phyloP scores from a whole-genome alignment of 2,329 filamentous ascomycete genomes.

The Botryotinia convoluta region DNA sequence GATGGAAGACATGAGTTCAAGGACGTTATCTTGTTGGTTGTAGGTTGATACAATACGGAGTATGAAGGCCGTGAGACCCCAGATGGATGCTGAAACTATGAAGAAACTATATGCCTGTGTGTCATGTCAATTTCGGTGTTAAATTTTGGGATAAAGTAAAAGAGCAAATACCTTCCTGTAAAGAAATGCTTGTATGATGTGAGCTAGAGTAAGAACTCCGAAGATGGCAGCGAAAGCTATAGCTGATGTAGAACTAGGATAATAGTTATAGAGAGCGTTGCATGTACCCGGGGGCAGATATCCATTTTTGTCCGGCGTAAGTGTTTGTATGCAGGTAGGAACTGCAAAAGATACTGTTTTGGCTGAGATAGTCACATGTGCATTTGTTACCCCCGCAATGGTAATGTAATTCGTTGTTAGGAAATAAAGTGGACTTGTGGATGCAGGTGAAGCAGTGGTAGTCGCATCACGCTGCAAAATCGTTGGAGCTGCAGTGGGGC shows the following conservation, averaged over 20 bases:
- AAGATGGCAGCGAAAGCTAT: conserved; percentile 41
- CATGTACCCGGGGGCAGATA: conserved; percentile 40
- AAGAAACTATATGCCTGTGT: background rate
- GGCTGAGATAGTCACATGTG: conserved; percentile 18
- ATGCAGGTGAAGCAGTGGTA: background rate
- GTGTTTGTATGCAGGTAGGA: conserved; percentile 19
- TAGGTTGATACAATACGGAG: conserved; percentile 43
- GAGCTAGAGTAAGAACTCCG: conserved; percentile 36
- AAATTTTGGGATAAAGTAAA: background rate
- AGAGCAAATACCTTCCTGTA: conserved; percentile 37
- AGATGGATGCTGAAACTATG: conserved; percentile 43
- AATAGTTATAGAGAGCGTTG: conserved; percentile 40
- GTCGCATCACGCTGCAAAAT: background rate
- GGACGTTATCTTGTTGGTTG: conserved; percentile 37
- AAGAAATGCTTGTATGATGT: conserved; percentile 40
- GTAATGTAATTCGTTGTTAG: conserved; percentile 20
- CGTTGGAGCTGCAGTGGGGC: background rate
- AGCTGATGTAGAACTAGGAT: conserved; percentile 41
- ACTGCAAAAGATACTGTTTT: conserved; percentile 21
- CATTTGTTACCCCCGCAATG: conserved; percentile 19
- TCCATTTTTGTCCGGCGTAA: conserved; percentile 16
- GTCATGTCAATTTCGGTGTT: background rate
- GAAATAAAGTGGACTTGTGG: conserved; percentile 15
- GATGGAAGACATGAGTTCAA: conserved; percentile 41
- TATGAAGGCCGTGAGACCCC: conserved; percentile 44